Evolutionary conservation across 441 rosid species (phyloP), one percentile per base, ranked within the genome.

Genomic region (Aquilaria agallochum): DNA sequence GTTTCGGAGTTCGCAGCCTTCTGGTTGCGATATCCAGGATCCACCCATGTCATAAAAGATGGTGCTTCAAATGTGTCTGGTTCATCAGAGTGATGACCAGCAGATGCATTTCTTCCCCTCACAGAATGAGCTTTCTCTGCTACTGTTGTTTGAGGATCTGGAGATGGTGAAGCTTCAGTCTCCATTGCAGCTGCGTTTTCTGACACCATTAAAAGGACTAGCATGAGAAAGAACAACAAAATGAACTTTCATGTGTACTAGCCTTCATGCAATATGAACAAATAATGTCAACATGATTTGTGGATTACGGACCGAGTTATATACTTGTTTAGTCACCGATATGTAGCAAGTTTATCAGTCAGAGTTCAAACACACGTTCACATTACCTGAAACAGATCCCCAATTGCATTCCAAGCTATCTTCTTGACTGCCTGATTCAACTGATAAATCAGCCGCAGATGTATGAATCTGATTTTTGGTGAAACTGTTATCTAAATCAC

Each of bases 371-470:
- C 42, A 36, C 6, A 36, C 27, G 27, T 36, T 36, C 42, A 36
- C 42, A 36, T 36, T 78, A 87, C 89, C 89, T 76, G 90, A 83
- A 61, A 76, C 64, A 9, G 91, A 87, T 59, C 90, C 91, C 87
- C 95, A 87, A 56, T 80, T 80, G 52, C 74, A 81, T 65, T 87
- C 95, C 75, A 88, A 32, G 56, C 89, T 83, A 70, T 80, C 87
- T 14, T 81, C 78, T 77, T 57, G 88, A 63, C 91, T 85, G 11
- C 63, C 65, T 60, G 87, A 72, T 61, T 83, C 86, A 67, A 77
- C 76, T 46, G 82, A 75, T 56, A 71, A 30, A 27, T 83, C 84
- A 40, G 56, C 66, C 30, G 53, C 61, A 50, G 78, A 68, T 50
- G 74, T 64, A 55, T 65, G 71, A 61, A 52, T 44, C 59, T 66